Percentiles rank a stretch among this genome's conserved stretches.
These are phyloP conservation scores for Fusarium nanum DNA, from an alignment of 2,329 filamentous ascomycete genomes.

Conservation along the genomic window DNA sequence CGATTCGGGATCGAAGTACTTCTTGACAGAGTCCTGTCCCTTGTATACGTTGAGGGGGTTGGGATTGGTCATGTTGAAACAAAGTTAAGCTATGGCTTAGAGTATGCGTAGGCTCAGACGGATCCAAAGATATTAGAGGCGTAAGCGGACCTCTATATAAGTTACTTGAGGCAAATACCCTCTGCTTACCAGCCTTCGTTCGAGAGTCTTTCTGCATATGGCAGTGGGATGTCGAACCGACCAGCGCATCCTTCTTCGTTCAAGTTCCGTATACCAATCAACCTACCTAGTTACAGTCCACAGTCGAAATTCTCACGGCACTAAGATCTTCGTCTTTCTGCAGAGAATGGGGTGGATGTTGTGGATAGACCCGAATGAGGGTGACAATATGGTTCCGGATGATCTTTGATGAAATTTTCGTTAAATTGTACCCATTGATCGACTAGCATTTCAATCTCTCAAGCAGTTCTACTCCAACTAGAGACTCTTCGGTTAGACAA, in stretches of 20 bases:
- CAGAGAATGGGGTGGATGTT: neutral
- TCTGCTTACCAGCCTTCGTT: neutral
- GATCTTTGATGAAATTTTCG: too few relatives aligned
- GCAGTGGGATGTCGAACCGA: constrained; percentile 11
- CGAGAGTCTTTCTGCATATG: neutral
- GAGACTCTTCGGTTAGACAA: neutral
- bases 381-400: neutral
- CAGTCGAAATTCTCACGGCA: neutral
- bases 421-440: neutral
- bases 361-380: constrained; percentile 1
- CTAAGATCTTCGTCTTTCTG: constrained; percentile 5
- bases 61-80: constrained; percentile 36
- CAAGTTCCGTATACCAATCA: constrained; percentile 9
- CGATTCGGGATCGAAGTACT: constrained; percentile 70
- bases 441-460: neutral
- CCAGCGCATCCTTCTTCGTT: neutral
- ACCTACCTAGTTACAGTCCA: neutral
- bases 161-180: accelerated
- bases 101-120: neutral
- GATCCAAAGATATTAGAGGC: neutral
- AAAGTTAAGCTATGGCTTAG: neutral
- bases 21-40: constrained; percentile 65
- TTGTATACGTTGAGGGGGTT: constrained; percentile 65
- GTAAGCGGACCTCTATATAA: constrained; percentile 6
- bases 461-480: accelerated